Conservation (phyloP, 192 early-diverging fungal species). For the Phlyctochytrium bullatum region DNA sequence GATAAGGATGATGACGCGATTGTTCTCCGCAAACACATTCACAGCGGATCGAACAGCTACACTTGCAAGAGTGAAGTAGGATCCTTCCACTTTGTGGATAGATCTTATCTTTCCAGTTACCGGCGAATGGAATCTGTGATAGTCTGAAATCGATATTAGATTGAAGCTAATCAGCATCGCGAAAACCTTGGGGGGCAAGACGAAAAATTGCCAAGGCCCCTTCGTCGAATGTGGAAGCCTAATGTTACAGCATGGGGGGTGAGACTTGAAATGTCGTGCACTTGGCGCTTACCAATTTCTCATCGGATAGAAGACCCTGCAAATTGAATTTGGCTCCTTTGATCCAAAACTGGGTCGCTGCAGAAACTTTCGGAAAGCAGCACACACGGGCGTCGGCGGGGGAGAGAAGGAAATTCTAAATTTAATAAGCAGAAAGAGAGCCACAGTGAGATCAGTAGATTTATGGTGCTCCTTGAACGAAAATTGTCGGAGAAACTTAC, state of each 20-base stretch:
- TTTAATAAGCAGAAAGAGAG: neutral
- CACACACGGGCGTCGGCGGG: conserved; percentile 75
- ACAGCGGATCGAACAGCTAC: conserved; percentile 69
- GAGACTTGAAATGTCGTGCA: neutral
- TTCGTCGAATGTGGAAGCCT: conserved; percentile 50
- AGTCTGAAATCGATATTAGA: conserved; percentile 40
- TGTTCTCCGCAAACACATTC: conserved; percentile 82
- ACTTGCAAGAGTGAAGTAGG: conserved; percentile 81
- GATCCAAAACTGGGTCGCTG: conserved; percentile 74
- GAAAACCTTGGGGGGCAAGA: conserved; percentile 69
- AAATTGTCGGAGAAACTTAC: too few species aligned
- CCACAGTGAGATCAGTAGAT: too few species aligned
- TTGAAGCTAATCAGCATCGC: neutral
- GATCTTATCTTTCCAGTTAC: conserved; percentile 58
- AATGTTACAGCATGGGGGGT: neutral
- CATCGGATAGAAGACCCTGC: conserved; percentile 53
- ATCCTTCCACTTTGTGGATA: conserved; percentile 53
- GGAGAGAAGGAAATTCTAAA: conserved; percentile 55
- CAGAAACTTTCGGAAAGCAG: conserved; percentile 61
- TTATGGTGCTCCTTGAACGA: neutral
- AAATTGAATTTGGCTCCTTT: conserved; percentile 74
- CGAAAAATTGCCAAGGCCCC: conserved; percentile 70
- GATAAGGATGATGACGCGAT: conserved; percentile 57
- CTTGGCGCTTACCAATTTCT: conserved; percentile 24
- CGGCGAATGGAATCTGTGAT: conserved; percentile 78